Conservation (phyloP, 1,139 yeast species). For the Pichia cactophila region DNA sequence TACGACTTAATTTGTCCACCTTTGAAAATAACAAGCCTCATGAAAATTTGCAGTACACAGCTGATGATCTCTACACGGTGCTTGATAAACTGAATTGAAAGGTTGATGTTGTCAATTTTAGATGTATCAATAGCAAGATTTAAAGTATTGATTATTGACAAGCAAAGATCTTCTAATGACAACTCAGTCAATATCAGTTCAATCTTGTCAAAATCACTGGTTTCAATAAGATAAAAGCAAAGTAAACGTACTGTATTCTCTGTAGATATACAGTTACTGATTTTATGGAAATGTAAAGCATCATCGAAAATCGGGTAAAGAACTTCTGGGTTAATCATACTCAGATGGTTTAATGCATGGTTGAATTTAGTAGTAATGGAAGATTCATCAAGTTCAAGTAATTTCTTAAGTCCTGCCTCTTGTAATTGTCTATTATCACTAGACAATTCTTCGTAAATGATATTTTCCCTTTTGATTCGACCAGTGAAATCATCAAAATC, state of each 20-base stretch:
- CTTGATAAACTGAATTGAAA: constrained; percentile 26
- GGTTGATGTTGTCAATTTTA: constrained; percentile 20
- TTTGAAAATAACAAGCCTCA: constrained; percentile 9
- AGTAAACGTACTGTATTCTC: constrained; percentile 24
- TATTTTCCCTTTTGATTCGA: constrained; percentile 14
- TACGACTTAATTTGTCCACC: constrained; percentile 14
- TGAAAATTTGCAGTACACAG: constrained; percentile 16
- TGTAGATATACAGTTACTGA: constrained; percentile 18
- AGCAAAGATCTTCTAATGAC: constrained; percentile 21
- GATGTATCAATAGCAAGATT: constrained; percentile 21
- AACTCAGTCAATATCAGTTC: constrained; percentile 11
- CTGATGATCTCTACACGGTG: constrained; percentile 18
- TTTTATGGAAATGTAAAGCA: constrained; percentile 5
- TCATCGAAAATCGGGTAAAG: constrained; percentile 18
- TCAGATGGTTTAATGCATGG: constrained; percentile 19
- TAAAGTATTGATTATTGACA: constrained; percentile 18
- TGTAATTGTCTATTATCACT: constrained; percentile 18
- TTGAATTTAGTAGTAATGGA: constrained; percentile 18
- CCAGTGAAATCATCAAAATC: constrained; percentile 24
- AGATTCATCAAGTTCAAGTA: constrained; percentile 11
- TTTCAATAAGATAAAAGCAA: constrained; percentile 16
- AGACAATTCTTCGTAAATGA: constrained; percentile 19
- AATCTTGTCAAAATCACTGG: constrained; percentile 2
- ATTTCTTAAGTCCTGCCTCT: constrained; percentile 15
- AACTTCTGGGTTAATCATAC: constrained; percentile 18